Conservation (phyloP, 495 filamentous ascomycete species). For the Tetracladium setigerum region DNA sequence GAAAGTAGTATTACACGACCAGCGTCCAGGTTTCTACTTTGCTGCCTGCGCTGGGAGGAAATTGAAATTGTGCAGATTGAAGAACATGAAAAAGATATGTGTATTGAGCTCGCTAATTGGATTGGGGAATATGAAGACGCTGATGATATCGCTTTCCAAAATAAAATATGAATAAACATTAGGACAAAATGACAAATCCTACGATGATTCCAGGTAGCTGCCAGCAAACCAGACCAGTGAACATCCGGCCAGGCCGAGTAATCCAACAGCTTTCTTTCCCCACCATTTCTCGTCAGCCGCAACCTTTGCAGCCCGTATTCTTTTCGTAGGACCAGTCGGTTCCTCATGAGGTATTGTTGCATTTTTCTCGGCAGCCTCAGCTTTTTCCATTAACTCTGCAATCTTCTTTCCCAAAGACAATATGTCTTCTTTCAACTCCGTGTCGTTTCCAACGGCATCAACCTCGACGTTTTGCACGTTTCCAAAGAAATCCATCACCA, state of each 20-base stretch:
- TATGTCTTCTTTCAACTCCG: constrained; percentile 62
- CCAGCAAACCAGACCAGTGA: constrained; percentile 60
- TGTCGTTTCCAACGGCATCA: constrained; percentile 44
- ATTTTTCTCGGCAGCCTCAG: constrained; percentile 31
- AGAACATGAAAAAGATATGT: too few species aligned
- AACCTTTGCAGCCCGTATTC: constrained; percentile 48
- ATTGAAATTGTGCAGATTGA: too few species aligned
- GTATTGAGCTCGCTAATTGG: too few species aligned
- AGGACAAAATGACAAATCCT: constrained; percentile 29
- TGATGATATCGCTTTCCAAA: too few species aligned
- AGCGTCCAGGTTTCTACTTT: too few species aligned
- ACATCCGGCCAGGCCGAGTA: constrained; percentile 57
- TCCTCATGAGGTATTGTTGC: constrained; percentile 24
- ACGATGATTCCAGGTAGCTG: constrained; percentile 31
- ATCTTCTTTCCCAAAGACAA: constrained; percentile 54
- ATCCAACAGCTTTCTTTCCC: constrained; percentile 60
- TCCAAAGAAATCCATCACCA: constrained; percentile 94
- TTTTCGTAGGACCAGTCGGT: constrained; percentile 24
- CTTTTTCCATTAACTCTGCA: constrained; percentile 46
- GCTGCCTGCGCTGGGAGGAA: too few species aligned
- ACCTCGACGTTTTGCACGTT: constrained; percentile 97
- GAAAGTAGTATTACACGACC: too few species aligned
- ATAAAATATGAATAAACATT: too few species aligned
- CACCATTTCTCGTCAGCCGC: constrained; percentile 60
- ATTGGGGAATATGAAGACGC: too few species aligned